Evolutionary conservation across 768 basidiomycete genomes (phyloP).

Genomic region (Polyporus arcularius): DNA sequence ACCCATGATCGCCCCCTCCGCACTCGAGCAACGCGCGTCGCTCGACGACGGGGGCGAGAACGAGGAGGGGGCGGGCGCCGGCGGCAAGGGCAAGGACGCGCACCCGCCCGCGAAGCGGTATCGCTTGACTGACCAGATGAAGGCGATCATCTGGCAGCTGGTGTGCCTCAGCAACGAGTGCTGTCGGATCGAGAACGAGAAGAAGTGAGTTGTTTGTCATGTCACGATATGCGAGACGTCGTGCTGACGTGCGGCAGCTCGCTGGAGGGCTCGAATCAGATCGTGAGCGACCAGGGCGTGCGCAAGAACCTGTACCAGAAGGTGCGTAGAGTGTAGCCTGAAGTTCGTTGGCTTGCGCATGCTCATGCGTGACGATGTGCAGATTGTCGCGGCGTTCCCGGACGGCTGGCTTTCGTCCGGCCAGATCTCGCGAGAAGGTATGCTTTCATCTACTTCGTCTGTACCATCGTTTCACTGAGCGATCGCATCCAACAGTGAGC

Average conservation of each 20-base stretch:
- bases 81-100: conserved; percentile 35
- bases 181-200: conserved; percentile 68
- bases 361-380: no score
- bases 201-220: conserved; percentile 44
- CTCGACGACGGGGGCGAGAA: conserved; percentile 28
- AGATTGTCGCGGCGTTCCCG: conserved; percentile 83
- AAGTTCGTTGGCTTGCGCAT: no score
- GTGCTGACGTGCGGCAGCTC: conserved; percentile 28
- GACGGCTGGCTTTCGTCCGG: conserved; percentile 85
- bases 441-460: conserved; percentile 25
- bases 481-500: conserved; percentile 52
- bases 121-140: conserved; percentile 79
- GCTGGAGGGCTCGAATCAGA: conserved; percentile 67
- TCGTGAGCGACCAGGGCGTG: conserved; percentile 79
- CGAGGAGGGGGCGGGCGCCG: conserved; percentile 30
- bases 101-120: conserved; percentile 80
- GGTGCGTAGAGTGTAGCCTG: conserved; percentile 33
- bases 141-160: conserved; percentile 75
- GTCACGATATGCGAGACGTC: neutral
- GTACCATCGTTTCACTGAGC: neutral
- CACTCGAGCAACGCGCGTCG: conserved; percentile 12
- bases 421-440: conserved; percentile 85
- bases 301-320: conserved; percentile 83
- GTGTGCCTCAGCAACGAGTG: conserved; percentile 83
- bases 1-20: conserved; percentile 11